Evolutionary conservation across 2,329 filamentous ascomycete genomes (phyloP).

Genomic region (Myriangium duriaei): DNA sequence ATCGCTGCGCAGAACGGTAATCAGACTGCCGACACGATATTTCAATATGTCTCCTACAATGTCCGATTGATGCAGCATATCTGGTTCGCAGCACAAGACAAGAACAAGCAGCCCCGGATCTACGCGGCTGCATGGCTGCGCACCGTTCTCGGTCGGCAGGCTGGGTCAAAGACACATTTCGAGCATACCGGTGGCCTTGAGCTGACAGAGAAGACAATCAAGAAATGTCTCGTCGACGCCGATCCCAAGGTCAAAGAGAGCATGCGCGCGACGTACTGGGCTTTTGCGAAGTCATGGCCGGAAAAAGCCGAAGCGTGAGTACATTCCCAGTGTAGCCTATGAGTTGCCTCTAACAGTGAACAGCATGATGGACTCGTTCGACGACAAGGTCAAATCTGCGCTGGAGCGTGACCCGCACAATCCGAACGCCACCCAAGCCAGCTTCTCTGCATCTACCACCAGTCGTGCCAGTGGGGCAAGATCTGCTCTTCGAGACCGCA

Average conservation of each 20-base stretch:
- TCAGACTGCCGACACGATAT: slow-evolving; percentile 63
- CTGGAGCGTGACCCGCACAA: slow-evolving; percentile 77
- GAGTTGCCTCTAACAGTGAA: slow-evolving; percentile 15
- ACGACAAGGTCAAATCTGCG: slow-evolving; percentile 64
- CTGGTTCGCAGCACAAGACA: slow-evolving; percentile 72
- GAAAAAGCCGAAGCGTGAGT: slow-evolving; percentile 60
- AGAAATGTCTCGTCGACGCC: slow-evolving; percentile 75
- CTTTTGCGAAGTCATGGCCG: slow-evolving; percentile 65
- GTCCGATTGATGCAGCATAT: slow-evolving; percentile 75
- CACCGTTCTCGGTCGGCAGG: slow-evolving; percentile 66
- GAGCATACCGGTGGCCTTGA: slow-evolving; percentile 79
- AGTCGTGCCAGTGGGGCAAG: slow-evolving; percentile 28
- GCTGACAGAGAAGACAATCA: slow-evolving; percentile 73
- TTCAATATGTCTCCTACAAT: slow-evolving; percentile 69
- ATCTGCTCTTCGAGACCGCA: slow-evolving; percentile 62
- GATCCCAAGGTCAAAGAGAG: slow-evolving; percentile 83
- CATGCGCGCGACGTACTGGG: slow-evolving; percentile 79
- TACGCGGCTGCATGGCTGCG: slow-evolving; percentile 75
- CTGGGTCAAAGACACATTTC: slow-evolving; percentile 64
- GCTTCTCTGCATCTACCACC: slow-evolving; percentile 12
- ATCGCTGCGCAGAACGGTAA: slow-evolving; percentile 80
- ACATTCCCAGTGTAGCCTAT: slow-evolving; percentile 1
- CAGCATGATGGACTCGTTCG: slow-evolving; percentile 67
- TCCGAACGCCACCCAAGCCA: slow-evolving; percentile 49
- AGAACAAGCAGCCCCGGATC: slow-evolving; percentile 76